Percentiles rank a stretch among this genome's conserved stretches.
Conservation (phyloP, 2,329 filamentous ascomycete species). For the Talaromyces sp. region DNA sequence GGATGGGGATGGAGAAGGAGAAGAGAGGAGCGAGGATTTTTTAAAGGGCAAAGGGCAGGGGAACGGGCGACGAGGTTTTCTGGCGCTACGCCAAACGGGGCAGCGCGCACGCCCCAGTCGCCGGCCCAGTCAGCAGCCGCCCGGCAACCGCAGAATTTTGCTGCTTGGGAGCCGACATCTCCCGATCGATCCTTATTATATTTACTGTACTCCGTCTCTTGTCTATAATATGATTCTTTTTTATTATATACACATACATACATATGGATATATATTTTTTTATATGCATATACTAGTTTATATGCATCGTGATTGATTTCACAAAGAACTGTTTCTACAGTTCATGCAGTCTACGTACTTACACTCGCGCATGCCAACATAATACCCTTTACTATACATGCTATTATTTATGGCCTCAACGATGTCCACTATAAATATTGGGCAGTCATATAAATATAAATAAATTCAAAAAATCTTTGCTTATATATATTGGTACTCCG, state of each 20-base stretch:
- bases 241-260: no score
- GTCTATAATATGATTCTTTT: neutral
- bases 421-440: no score
- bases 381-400: neutral
- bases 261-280: neutral
- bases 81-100: slow-evolving; percentile 8
- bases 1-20: slow-evolving; percentile 36
- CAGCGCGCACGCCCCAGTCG: slow-evolving; percentile 1
- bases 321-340: no score
- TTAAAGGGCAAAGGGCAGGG: slow-evolving; percentile 29
- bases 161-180: slow-evolving; percentile 28
- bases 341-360: no score
- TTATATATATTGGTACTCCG: neutral
- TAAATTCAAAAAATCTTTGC: neutral
- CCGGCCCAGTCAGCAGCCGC: slow-evolving; percentile 1
- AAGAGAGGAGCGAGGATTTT: slow-evolving; percentile 31
- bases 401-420: neutral
- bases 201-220: neutral
- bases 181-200: slow-evolving; percentile 21
- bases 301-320: no score
- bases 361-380: no score
- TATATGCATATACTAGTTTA: neutral
- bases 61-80: slow-evolving; percentile 19
- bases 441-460: neutral
- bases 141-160: slow-evolving; percentile 4